Percentiles rank a stretch among this genome's conserved stretches.
phyloP scores from a whole-genome alignment of 2,329 filamentous ascomycete genomes.

The Trichocomaceae sp. region DNA sequence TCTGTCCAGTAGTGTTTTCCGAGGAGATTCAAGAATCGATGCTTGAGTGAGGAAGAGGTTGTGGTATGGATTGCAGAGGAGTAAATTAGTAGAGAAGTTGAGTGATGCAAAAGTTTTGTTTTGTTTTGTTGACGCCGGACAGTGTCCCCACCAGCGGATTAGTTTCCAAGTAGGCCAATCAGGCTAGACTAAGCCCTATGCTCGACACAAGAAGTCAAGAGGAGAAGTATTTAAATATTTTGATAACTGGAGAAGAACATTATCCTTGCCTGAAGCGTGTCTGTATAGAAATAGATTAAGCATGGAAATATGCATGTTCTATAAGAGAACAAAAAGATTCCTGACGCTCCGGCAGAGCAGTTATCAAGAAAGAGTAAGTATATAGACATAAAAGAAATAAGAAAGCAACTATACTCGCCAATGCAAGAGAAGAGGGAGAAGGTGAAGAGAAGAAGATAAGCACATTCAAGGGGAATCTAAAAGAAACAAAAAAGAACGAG shows the following conservation, averaged over 20 bases:
- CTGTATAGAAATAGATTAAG: background rate
- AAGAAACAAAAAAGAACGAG: constrained; percentile 5
- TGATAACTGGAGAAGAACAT: background rate
- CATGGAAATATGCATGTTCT: background rate
- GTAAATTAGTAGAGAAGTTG: constrained; percentile 11
- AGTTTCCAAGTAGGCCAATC: constrained; percentile 9
- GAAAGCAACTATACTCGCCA: constrained; percentile 28
- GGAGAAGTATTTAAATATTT: too few relatives aligned
- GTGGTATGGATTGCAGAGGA: constrained; percentile 14
- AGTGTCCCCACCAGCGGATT: constrained; percentile 1
- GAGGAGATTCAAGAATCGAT: background rate
- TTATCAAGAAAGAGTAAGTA: constrained; percentile 8
- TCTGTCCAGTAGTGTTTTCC: background rate
- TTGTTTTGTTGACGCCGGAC: too few relatives aligned
- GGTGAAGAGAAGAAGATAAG: constrained; percentile 3
- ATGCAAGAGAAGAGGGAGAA: constrained; percentile 4
- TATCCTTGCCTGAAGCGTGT: background rate
- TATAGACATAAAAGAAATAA: constrained; percentile 22
- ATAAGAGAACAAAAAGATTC: background rate
- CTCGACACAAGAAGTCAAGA: background rate
- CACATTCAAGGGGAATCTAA: constrained; percentile 11
- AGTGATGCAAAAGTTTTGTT: constrained; percentile 8
- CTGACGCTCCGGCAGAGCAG: background rate
- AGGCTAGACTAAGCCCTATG: background rate
- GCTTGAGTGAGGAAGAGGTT: background rate